phyloP scores from a whole-genome alignment of 2,329 filamentous ascomycete genomes.

The Aspergillus sp. region DNA sequence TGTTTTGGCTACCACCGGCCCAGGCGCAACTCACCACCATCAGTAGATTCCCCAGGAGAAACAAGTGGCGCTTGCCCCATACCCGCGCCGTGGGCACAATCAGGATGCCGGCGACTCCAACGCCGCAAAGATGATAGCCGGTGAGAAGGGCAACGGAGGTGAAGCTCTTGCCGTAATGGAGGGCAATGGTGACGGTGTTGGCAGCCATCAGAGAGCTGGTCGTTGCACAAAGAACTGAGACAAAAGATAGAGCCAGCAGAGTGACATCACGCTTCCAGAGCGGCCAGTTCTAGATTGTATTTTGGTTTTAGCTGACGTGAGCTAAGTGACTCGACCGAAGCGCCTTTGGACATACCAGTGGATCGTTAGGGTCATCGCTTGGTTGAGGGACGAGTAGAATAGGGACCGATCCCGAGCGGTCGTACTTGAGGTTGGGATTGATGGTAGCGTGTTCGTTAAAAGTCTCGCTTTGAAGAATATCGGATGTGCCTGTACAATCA shows the following conservation, averaged over 20 bases:
- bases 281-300: slow-evolving; percentile 68
- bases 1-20: slow-evolving; percentile 67
- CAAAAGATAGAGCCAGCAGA: slow-evolving; percentile 72
- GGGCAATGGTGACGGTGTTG: slow-evolving; percentile 75
- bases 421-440: slow-evolving; percentile 65
- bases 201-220: slow-evolving; percentile 85
- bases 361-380: slow-evolving; percentile 87
- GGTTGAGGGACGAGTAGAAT: slow-evolving; percentile 90
- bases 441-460: slow-evolving; percentile 31
- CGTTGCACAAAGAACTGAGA: slow-evolving; percentile 79
- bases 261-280: slow-evolving; percentile 82
- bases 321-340: background rate
- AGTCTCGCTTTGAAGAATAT: slow-evolving; percentile 63
- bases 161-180: slow-evolving; percentile 65
- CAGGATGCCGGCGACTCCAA: slow-evolving; percentile 76
- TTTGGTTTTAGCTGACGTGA: background rate
- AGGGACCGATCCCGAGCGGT: slow-evolving; percentile 62
- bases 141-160: slow-evolving; percentile 79
- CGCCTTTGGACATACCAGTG: slow-evolving; percentile 54
- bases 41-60: slow-evolving; percentile 72
- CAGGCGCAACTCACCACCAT: slow-evolving; percentile 74
- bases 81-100: slow-evolving; percentile 85
- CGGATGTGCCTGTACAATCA: slow-evolving; percentile 38
- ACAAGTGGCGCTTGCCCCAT: slow-evolving; percentile 90
- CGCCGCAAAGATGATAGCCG: slow-evolving; percentile 82